These are phyloP conservation scores for Yamadazyma sp. DNA, from an alignment of 1,139 yeast genomes.

Conservation along the genomic window DNA sequence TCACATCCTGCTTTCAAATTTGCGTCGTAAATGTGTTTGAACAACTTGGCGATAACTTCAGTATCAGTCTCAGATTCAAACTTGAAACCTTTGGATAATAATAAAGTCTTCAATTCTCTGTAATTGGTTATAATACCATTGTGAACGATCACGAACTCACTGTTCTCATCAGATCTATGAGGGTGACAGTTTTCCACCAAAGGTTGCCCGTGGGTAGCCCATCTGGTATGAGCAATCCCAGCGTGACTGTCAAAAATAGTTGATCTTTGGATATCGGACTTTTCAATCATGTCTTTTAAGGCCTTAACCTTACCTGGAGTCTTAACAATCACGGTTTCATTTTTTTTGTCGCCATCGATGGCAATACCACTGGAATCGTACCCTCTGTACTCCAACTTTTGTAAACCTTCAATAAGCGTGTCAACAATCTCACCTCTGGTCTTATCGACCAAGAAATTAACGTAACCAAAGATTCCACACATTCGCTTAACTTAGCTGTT, in stretches of 20 bases:
- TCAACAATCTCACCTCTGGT: constrained; percentile 90
- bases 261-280: constrained; percentile 54
- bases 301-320: constrained; percentile 90
- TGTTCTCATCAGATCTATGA: constrained; percentile 79
- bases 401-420: constrained; percentile 87
- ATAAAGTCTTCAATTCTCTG: constrained; percentile 82
- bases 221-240: constrained; percentile 98
- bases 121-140: constrained; percentile 98
- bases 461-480: constrained; percentile 97
- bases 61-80: constrained; percentile 97
- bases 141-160: constrained; percentile 91
- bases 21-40: constrained; percentile 85
- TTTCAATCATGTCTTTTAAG: constrained; percentile 67
- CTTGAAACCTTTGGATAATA: constrained; percentile 72
- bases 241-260: constrained; percentile 80
- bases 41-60: constrained; percentile 94
- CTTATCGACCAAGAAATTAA: constrained; percentile 90
- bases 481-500: constrained; percentile 6
- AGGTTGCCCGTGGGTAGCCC: constrained; percentile 99
- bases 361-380: constrained; percentile 98
- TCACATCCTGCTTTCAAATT: constrained; percentile 50
- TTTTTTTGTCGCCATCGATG: constrained; percentile 79
- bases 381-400: constrained; percentile 94
- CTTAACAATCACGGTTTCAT: constrained; percentile 57
- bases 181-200: constrained; percentile 89